These are phyloP conservation scores for Fragaria ananassa DNA, from an alignment of 306 rosid genomes.

Conservation along the genomic window DNA sequence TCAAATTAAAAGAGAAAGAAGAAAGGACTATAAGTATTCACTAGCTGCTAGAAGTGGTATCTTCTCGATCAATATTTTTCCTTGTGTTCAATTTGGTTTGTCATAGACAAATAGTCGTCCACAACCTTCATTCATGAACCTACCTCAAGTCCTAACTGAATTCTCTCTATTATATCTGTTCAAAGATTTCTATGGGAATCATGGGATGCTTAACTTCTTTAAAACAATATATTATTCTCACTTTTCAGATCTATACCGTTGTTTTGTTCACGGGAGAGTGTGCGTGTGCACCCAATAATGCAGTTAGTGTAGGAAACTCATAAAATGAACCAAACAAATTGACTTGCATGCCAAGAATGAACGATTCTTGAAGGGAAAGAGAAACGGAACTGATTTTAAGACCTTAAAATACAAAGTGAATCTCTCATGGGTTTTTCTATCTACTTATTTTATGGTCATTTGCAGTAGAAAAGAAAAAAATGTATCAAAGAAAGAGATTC, in stretches of 20 bases:
- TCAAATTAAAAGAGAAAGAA: not conserved
- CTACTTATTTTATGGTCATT: slow-evolving; percentile 6
- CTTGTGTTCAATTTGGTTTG: not conserved
- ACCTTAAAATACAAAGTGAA: slow-evolving; percentile 23
- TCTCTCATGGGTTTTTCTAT: slow-evolving; percentile 7
- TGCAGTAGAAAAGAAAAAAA: not conserved
- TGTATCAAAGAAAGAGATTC: slow-evolving; percentile 42
- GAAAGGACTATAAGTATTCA: not conserved
- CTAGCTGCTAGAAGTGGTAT: not conserved
- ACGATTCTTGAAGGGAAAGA: slow-evolving; percentile 11
- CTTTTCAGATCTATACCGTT: slow-evolving; percentile 1
- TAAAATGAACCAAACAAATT: slow-evolving; percentile 13
- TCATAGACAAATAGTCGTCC: not conserved
- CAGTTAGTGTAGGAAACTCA: not conserved
- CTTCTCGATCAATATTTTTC: not conserved
- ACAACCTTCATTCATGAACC: not conserved
- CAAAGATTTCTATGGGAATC: not conserved
- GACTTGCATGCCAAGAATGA: slow-evolving; percentile 29
- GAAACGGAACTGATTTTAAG: not conserved
- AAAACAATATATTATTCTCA: not conserved
- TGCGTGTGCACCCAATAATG: slow-evolving; percentile 13
- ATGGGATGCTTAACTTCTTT: not conserved
- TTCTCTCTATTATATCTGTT: not conserved
- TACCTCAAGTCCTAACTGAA: not conserved
- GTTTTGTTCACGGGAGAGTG: slow-evolving; percentile 6